These are phyloP conservation scores for Cystobasidiaceae sp. DNA, from an alignment of 1,284 basidiomycete genomes.

Conservation along the genomic window DNA sequence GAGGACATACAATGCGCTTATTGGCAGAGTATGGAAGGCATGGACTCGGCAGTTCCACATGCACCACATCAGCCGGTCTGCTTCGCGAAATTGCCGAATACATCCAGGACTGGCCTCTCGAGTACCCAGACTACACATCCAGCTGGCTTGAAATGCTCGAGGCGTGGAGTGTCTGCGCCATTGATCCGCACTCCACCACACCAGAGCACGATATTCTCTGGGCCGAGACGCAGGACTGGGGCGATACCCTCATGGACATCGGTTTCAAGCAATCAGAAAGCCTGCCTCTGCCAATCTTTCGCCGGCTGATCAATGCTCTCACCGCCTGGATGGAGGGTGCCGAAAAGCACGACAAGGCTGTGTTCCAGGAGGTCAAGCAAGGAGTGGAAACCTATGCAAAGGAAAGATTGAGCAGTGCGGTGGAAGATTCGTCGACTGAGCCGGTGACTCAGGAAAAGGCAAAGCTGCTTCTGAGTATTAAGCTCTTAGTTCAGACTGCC, in stretches of 20 bases:
- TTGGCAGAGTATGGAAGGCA: conserved; percentile 10
- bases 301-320: conserved; percentile 1
- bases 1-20: background rate
- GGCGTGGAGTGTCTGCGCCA: conserved; percentile 18
- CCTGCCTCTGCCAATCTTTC: background rate
- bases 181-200: conserved; percentile 27
- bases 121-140: background rate
- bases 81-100: conserved; percentile 11
- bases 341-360: background rate
- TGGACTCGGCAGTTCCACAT: conserved; percentile 12
- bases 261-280: background rate
- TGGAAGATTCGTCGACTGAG: background rate
- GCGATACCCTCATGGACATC: background rate
- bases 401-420: background rate
- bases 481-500: background rate
- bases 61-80: background rate
- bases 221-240: conserved; percentile 27
- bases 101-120: background rate
- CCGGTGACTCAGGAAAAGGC: conserved; percentile 18
- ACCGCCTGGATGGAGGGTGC: conserved; percentile 19
- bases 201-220: conserved; percentile 30
- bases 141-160: conserved; percentile 25
- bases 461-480: background rate
- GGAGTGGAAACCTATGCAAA: background rate
- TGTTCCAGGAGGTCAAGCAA: background rate